phyloP scores from a whole-genome alignment of 2,329 filamentous ascomycete species.

The Trichoderma sp. region DNA sequence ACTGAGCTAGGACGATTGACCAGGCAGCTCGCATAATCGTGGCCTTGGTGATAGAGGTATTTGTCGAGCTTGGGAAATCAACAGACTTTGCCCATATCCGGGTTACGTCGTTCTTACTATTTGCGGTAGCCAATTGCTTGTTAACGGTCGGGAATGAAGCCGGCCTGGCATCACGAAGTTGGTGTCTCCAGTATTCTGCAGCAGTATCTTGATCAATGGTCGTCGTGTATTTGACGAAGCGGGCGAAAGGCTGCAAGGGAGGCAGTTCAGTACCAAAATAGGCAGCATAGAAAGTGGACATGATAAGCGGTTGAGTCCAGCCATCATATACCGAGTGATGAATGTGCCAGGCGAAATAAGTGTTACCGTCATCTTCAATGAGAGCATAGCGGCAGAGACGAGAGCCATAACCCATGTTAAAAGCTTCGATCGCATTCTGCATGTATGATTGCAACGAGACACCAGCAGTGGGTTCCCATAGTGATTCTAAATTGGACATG shows the following conservation, averaged over 20 bases:
- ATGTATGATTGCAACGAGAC: constrained; percentile 2
- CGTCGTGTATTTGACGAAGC: constrained; percentile 13
- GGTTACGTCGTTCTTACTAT: background rate
- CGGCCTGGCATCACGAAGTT: background rate
- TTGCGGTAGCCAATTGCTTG: background rate
- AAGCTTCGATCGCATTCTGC: background rate
- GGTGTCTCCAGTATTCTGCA: constrained; percentile 10
- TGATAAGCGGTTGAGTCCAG: background rate
- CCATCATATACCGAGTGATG: constrained; percentile 17
- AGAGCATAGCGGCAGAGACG: constrained; percentile 21
- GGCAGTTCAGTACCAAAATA: constrained; percentile 21
- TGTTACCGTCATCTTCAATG: background rate
- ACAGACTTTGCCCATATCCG: background rate
- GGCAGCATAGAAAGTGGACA: background rate
- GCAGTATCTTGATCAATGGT: background rate
- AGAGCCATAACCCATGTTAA: constrained; percentile 20
- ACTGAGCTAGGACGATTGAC: constrained; percentile 22
- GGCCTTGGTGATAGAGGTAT: constrained; percentile 20
- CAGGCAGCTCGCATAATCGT: constrained; percentile 24
- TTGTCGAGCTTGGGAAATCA: background rate
- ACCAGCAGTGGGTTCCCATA: background rate
- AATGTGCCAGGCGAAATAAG: constrained; percentile 11
- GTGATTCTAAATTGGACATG: background rate
- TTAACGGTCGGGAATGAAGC: constrained; percentile 20
- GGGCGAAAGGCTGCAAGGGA: constrained; percentile 16